Evolutionary conservation across 2,329 filamentous ascomycete species (phyloP), one percentile per base, ranked within the genome.

Genomic region (Sporothrix pallida): DNA sequence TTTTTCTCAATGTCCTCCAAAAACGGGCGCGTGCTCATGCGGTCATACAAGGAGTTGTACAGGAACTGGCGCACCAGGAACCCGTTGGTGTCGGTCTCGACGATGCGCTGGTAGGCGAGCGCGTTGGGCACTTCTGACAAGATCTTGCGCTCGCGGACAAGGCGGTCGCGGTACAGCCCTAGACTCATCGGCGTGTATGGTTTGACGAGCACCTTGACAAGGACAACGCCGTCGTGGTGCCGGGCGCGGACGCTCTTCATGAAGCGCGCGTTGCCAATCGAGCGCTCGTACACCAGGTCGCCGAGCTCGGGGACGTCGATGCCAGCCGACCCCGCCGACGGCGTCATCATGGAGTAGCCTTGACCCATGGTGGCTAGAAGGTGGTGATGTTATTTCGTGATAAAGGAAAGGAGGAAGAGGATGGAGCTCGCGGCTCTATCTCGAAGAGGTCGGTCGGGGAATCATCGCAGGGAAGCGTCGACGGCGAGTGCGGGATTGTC

Each of bases 1-100:
- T 97, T 98, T 87, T 98, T 98, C 82, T 99, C 96, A 77, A 99
- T 96, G 77, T 97, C 93, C 82, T 99, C 97, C 10, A 98, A 86
- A 78, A 99, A 99, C 0, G 96, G 97, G 8, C 97, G 90, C 9
- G 96, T 99, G 82, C 96, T 97, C 82, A 99, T 90, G 72, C 96
- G 93, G 83, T 99, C 96, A 83, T 99, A 99, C 4, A 99, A 88
- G 31, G 96, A 98, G 85, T 93, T 98, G 83, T 98, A 96, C 75
- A 98, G 90, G 81, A 93, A 98, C 82, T 98, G 97, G 71, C 96
- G 92, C 73, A 98, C 93, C 23, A 99, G 88, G 80, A 97, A 97
- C 67, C 95, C 96, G 80, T 95, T 95, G 60, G 91, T 95, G 76
- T 93, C 91, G 13, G 95, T 98, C 83, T 99, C 96, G 79, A 98